Evolutionary conservation across 2,329 filamentous ascomycete genomes (phyloP), one percentile per base, ranked within the genome.

Genomic region (Pestalotiopsis sp.): DNA sequence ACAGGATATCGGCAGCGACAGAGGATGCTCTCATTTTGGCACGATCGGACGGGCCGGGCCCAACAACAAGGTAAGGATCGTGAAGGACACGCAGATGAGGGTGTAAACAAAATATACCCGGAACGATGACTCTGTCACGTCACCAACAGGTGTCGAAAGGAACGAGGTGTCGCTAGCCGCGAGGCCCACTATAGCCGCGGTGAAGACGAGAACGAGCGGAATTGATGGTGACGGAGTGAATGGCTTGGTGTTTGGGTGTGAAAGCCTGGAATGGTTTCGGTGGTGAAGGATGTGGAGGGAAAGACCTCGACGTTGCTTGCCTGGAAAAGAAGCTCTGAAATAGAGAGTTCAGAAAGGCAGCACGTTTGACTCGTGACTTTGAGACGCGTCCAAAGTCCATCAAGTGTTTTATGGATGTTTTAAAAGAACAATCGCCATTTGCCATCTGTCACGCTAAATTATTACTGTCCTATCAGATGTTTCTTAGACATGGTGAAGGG

Each of bases 21-120:
- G 74, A 74, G 14, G 72, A 77, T 31, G 68, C 74, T 71, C 78
- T 82, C 83, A 85, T 85, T 66, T 45, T 77, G 75, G 52, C 13
- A n/a, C n/a, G 41, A 25, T 56, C 39, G 17, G 14, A 25, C 12
- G n/a, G 14, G 13, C 20, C 11, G 31, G 12, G 14, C 36, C 25
- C 7, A 27, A 39, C 45, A 14, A 23, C 13, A 58, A 31, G 68
- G 65, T 39, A 9, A 59, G 7, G 25, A 27, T 23, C 14, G 11
- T 23, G 14, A 27, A 58, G 52, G 25, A 59, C 14, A 27, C 27
- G 4, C 20, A 57, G 52, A 66, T 64, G 39, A 25, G n/a, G 14
- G 49, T 5, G 49, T 27, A 23, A 17, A 36, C 31, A 36, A 36
- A 41, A 63, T 13, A 39, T 36, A 23, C 12, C n/a, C 23, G 60